phyloP scores from a whole-genome alignment of 75 land plant genomes.

The Sequoia sempervirens region DNA sequence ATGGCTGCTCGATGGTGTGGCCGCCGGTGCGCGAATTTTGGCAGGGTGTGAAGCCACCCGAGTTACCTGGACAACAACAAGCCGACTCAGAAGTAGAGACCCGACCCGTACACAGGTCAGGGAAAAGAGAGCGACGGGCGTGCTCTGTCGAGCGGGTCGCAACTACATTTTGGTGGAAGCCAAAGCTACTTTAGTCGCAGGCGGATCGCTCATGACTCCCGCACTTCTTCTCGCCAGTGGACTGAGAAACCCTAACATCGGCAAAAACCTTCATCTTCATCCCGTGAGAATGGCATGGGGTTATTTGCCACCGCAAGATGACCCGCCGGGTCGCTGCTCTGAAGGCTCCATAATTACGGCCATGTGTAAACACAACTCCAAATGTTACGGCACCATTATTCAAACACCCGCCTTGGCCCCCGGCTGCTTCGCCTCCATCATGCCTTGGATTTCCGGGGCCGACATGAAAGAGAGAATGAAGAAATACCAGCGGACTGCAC shows the following conservation, averaged over 20 bases:
- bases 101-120: neutral
- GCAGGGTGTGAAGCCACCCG: constrained; percentile 37
- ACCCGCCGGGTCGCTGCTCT: constrained; percentile 39
- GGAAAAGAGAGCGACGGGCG: neutral
- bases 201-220: constrained; percentile 73
- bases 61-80: constrained; percentile 23
- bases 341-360: constrained; percentile 80
- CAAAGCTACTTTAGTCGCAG: constrained; percentile 59
- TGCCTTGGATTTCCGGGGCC: constrained; percentile 62
- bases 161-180: constrained; percentile 37
- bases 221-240: constrained; percentile 53
- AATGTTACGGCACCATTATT: constrained; percentile 21
- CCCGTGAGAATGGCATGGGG: constrained; percentile 84
- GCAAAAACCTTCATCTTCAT: constrained; percentile 66
- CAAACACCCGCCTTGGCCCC: constrained; percentile 60
- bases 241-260: constrained; percentile 60
- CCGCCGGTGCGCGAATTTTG: constrained; percentile 52
- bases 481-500: constrained; percentile 46
- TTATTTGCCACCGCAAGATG: constrained; percentile 51
- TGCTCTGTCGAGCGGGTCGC: neutral
- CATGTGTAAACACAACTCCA: constrained; percentile 32
- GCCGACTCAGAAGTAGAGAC: no score
- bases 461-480: constrained; percentile 56
- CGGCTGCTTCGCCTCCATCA: constrained; percentile 22
- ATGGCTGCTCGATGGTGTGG: constrained; percentile 83